These are phyloP conservation scores for Mortierella hygrophila DNA, from an alignment of 192 early-diverging fungal genomes.

Conservation along the genomic window DNA sequence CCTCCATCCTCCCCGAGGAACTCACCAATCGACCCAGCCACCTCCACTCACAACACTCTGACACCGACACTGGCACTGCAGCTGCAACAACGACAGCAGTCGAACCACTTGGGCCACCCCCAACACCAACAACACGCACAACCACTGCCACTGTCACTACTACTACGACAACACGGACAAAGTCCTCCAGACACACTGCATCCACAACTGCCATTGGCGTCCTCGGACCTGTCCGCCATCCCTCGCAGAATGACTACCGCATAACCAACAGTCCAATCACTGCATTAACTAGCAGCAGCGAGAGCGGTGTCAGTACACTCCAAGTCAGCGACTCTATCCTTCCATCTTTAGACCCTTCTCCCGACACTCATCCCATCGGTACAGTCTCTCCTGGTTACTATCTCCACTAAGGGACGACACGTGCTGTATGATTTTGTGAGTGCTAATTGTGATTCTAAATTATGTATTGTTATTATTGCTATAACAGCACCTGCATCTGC, in stretches of 20 bases:
- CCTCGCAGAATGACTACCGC: constrained; percentile 43
- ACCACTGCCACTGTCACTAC: background rate
- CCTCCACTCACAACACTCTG: constrained; percentile 1
- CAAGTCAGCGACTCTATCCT: background rate
- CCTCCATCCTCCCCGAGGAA: constrained; percentile 27
- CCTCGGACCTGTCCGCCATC: constrained; percentile 16
- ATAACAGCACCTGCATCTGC: background rate
- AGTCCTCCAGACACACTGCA: background rate
- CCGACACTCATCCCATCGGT: constrained; percentile 16
- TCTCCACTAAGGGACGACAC: background rate
- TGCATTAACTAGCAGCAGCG: constrained; percentile 9
- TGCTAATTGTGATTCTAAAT: background rate
- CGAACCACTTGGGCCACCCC: no score
- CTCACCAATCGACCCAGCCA: constrained; percentile 4
- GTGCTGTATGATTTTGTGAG: background rate
- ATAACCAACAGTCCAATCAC: constrained; percentile 6
- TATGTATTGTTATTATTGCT: background rate
- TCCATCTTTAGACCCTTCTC: constrained; percentile 26
- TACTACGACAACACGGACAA: no score
- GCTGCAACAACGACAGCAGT: background rate
- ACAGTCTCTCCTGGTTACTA: background rate
- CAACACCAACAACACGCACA: background rate
- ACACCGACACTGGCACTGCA: background rate
- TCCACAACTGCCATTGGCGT: constrained; percentile 5
- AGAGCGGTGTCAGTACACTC: constrained; percentile 17